Evolutionary conservation across 495 filamentous ascomycete genomes (phyloP).

Genomic region (Cladorrhinum samala): DNA sequence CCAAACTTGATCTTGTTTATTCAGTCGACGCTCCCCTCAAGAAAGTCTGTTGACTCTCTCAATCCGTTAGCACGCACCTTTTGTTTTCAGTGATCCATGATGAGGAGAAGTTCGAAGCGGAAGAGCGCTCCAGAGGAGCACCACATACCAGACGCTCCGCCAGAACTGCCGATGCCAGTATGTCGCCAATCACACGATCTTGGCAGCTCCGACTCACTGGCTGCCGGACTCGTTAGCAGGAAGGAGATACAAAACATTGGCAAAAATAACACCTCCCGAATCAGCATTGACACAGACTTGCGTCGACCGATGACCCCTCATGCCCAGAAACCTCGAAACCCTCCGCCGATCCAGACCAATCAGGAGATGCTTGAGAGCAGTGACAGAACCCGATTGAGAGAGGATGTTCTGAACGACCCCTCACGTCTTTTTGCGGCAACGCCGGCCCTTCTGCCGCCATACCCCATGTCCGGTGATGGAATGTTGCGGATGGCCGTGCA

Average conservation of each 20-base stretch:
- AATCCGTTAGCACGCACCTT: neutral
- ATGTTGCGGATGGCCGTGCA: conserved; percentile 15
- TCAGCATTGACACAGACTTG: neutral
- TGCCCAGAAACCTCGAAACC: neutral
- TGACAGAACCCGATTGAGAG: neutral
- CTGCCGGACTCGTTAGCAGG: neutral
- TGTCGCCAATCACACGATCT: neutral
- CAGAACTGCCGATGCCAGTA: conserved; percentile 1
- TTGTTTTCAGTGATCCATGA: neutral
- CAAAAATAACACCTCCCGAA: neutral
- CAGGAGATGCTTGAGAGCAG: neutral
- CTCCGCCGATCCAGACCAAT: neutral
- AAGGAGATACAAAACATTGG: neutral
- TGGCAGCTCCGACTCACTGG: neutral
- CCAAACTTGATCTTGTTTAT: no score
- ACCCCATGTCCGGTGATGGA: conserved; percentile 13
- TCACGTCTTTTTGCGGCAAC: conserved; percentile 6
- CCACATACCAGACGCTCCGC: conserved; percentile 2
- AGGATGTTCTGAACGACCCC: neutral
- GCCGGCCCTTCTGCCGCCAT: conserved; percentile 3
- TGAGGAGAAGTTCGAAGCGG: neutral
- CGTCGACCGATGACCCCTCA: neutral
- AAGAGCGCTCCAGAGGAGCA: neutral
- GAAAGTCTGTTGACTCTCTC: neutral
- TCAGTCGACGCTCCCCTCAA: no score